phyloP scores from a whole-genome alignment of 2,329 filamentous ascomycete genomes.

The Aspergillus pseudoglaucus region DNA sequence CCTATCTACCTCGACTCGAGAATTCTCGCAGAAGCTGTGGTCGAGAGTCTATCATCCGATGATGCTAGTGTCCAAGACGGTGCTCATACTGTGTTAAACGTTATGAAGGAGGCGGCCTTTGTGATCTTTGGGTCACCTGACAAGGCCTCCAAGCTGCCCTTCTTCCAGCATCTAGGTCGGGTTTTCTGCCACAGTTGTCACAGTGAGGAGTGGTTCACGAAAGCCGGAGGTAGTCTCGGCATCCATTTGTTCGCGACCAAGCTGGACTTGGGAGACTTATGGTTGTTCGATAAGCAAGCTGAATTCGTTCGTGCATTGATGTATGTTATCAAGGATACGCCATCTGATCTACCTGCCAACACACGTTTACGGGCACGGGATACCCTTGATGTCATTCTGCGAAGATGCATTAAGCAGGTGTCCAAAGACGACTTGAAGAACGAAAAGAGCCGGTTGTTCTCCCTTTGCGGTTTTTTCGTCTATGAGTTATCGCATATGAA shows the following conservation, averaged over 20 bases:
- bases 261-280: constrained; percentile 73
- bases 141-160: constrained; percentile 67
- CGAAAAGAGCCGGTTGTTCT: constrained; percentile 60
- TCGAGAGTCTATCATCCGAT: constrained; percentile 85
- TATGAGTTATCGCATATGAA: constrained; percentile 93
- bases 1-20: constrained; percentile 80
- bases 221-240: constrained; percentile 83
- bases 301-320: constrained; percentile 88
- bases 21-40: constrained; percentile 79
- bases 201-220: constrained; percentile 98
- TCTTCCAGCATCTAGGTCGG: constrained; percentile 76
- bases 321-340: constrained; percentile 98
- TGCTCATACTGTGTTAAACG: constrained; percentile 69
- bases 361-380: constrained; percentile 76
- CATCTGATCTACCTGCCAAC: constrained; percentile 82
- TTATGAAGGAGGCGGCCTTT: constrained; percentile 68
- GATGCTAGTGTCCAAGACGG: constrained; percentile 71
- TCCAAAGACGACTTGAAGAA: constrained; percentile 72
- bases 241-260: constrained; percentile 84
- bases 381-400: constrained; percentile 72
- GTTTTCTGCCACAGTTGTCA: constrained; percentile 93
- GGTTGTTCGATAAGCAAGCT: constrained; percentile 74
- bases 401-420: constrained; percentile 69
- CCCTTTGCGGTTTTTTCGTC: constrained; percentile 78
- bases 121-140: constrained; percentile 71